Conservation (phyloP, 495 filamentous ascomycete genomes). For the Glutinoglossum americanum region DNA sequence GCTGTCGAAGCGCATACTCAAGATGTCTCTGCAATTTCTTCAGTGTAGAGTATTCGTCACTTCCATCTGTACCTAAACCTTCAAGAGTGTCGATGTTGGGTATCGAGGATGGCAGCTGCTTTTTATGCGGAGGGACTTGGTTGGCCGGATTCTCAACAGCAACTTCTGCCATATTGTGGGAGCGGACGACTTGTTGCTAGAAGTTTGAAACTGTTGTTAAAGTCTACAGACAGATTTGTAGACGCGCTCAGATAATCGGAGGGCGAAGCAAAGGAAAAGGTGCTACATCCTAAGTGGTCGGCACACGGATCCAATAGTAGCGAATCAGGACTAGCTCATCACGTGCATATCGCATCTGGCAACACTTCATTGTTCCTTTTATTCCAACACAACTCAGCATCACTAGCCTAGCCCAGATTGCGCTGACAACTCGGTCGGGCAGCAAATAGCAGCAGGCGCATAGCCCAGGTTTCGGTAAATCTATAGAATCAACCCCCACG, state of each 20-base stretch:
- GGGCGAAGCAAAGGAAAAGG: neutral
- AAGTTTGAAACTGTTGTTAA: neutral
- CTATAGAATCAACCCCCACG: neutral
- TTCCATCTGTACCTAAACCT: slow-evolving; percentile 55
- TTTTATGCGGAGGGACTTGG: slow-evolving; percentile 51
- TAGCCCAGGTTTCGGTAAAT: neutral
- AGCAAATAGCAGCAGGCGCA: neutral
- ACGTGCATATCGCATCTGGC: neutral
- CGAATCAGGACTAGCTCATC: neutral
- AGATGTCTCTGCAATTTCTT: slow-evolving; percentile 92
- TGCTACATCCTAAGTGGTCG: neutral
- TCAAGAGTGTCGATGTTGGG: slow-evolving; percentile 78
- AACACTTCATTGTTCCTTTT: neutral
- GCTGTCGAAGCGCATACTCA: slow-evolving; percentile 35
- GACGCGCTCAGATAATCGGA: neutral
- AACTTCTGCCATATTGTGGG: slow-evolving; percentile 49
- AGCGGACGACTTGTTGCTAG: neutral
- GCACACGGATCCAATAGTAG: neutral
- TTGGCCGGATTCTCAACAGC: slow-evolving; percentile 60
- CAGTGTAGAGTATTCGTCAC: slow-evolving; percentile 82
- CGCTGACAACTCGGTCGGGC: neutral
- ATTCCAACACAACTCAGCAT: neutral
- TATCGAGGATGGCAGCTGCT: slow-evolving; percentile 59
- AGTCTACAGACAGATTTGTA: neutral
- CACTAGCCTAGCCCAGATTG: neutral